Percentiles rank a stretch among this genome's conserved stretches.
Evolutionary conservation across 1,284 basidiomycete species (phyloP).

Genomic region (Chalciporus sp.): DNA sequence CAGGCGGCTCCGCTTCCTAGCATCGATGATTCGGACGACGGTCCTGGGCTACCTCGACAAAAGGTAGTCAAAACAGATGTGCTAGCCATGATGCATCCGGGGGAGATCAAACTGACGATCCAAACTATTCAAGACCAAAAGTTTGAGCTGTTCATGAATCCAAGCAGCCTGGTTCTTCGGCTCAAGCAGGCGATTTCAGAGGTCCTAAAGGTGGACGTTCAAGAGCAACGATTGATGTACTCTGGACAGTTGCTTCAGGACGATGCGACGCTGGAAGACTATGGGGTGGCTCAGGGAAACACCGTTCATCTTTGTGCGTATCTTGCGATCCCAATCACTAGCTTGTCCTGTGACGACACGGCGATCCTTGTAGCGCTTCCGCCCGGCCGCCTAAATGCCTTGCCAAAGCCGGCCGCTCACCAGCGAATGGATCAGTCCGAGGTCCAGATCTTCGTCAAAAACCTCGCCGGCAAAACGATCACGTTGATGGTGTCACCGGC

Average conservation of each 20-base stretch:
- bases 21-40: too few species aligned
- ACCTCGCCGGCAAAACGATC: slow-evolving; percentile 8
- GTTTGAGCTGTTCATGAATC: not conserved
- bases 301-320: slow-evolving; percentile 1
- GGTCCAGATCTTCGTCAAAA: slow-evolving; percentile 10
- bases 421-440: not conserved
- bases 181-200: not conserved
- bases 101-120: slow-evolving; percentile 3
- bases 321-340: not conserved
- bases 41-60: not conserved
- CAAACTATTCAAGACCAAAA: slow-evolving; percentile 2
- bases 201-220: not conserved
- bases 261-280: slow-evolving; percentile 4
- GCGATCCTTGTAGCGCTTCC: too few species aligned
- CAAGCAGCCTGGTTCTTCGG: not conserved
- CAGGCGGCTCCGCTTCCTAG: slow-evolving; percentile 1
- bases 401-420: not conserved
- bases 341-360: too few species aligned
- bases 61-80: not conserved
- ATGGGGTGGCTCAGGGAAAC: not conserved
- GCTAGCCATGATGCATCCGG: not conserved
- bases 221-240: slow-evolving; percentile 4
- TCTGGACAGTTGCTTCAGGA: slow-evolving; percentile 4
- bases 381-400: not conserved
- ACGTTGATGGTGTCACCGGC: slow-evolving; percentile 1